Evolutionary conservation across 1,139 yeast species (phyloP).

Genomic region (Oligophagozyma castellii): DNA sequence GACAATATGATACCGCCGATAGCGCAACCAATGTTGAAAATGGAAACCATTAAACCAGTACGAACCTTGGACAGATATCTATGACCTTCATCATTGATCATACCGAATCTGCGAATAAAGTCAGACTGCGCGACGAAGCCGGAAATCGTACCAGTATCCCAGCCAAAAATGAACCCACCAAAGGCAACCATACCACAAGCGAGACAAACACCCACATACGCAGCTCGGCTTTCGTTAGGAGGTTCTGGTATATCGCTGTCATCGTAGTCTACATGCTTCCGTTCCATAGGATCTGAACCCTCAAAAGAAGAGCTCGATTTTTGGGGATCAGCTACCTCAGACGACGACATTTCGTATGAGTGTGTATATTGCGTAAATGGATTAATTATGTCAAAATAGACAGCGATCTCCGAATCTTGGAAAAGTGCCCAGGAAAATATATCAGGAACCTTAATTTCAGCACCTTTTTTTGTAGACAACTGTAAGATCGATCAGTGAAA

Average conservation of each 20-base stretch:
- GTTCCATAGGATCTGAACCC: conserved; percentile 4
- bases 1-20: conserved; percentile 5
- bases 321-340: not conserved
- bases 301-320: not conserved
- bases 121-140: conserved; percentile 61
- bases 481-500: too few species aligned
- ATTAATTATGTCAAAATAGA: not conserved
- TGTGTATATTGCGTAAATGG: too few species aligned
- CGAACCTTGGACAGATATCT: conserved; percentile 29
- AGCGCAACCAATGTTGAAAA: conserved; percentile 4
- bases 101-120: conserved; percentile 39
- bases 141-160: conserved; percentile 64
- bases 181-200: conserved; percentile 38
- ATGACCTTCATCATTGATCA: conserved; percentile 24
- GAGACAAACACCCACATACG: conserved; percentile 26
- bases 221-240: conserved; percentile 16
- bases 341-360: too few species aligned
- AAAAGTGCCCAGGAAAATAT: too few species aligned
- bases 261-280: conserved; percentile 1
- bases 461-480: too few species aligned
- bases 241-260: conserved; percentile 4
- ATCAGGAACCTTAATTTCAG: too few species aligned
- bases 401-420: not conserved
- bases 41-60: conserved; percentile 3
- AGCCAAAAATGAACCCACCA: conserved; percentile 57